Evolutionary conservation across 2,329 filamentous ascomycete genomes (phyloP).

Genomic region (Fusarium brevicatenulatum): DNA sequence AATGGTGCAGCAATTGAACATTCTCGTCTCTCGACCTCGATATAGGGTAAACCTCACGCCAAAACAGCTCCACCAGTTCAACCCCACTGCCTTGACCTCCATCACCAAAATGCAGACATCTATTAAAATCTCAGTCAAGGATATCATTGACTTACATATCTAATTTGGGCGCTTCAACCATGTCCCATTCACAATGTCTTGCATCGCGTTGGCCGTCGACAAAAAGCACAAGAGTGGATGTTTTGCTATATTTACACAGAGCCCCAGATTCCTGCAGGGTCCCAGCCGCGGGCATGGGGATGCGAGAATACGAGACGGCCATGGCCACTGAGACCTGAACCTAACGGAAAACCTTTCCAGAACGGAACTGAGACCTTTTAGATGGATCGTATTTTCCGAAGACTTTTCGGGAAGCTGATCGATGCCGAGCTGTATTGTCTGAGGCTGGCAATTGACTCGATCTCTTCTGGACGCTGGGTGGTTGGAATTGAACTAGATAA

Average conservation of each 20-base stretch:
- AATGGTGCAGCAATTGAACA: neutral
- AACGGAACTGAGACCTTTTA: constrained; percentile 6
- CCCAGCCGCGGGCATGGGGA: neutral
- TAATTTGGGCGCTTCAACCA: neutral
- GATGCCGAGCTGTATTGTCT: neutral
- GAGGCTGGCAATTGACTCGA: neutral
- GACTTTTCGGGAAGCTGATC: neutral
- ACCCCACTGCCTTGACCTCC: neutral
- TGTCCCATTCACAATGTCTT: neutral
- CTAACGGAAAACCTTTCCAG: neutral
- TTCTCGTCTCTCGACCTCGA: neutral
- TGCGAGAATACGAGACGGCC: constrained; percentile 34
- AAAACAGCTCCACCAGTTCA: neutral
- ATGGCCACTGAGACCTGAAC: constrained; percentile 7
- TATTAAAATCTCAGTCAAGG: neutral
- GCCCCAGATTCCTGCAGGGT: constrained; percentile 22
- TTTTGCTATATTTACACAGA: constrained; percentile 30
- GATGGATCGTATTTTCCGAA: constrained; percentile 3
- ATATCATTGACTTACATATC: neutral
- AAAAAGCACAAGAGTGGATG: constrained; percentile 13
- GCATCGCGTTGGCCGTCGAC: neutral
- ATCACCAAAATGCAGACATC: neutral
- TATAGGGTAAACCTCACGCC: neutral
- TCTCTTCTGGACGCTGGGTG: neutral
- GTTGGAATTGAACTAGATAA: neutral